phyloP scores from a whole-genome alignment of 2,329 filamentous ascomycete species.

The Pseudomassariella vexata region DNA sequence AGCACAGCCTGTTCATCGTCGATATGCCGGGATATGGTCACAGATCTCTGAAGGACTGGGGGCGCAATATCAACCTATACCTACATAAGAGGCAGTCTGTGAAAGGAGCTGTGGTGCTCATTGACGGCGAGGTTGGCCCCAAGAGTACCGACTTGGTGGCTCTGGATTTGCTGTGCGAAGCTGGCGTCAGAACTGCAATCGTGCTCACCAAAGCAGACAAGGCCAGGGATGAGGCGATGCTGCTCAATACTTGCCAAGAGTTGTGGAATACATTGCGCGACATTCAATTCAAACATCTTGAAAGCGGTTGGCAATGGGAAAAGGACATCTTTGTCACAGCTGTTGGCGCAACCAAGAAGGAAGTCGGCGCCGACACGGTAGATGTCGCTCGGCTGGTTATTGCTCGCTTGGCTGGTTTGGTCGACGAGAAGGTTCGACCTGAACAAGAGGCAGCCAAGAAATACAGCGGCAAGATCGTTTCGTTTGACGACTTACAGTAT shows the following conservation, averaged over 20 bases:
- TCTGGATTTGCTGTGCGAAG: conserved; percentile 38
- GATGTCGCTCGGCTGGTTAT: conserved; percentile 21
- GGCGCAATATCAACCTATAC: conserved; percentile 45
- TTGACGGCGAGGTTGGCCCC: conserved; percentile 47
- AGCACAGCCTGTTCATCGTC: conserved; percentile 41
- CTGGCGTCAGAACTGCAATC: conserved; percentile 39
- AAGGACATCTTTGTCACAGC: conserved; percentile 25
- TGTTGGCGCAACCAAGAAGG: conserved; percentile 17
- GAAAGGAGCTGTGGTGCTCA: conserved; percentile 45
- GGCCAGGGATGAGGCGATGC: conserved; percentile 19
- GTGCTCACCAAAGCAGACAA: conserved; percentile 56
- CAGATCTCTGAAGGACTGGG: conserved; percentile 43
- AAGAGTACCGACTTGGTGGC: conserved; percentile 42
- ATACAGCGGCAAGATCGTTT: conserved; percentile 26
- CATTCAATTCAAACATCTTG: conserved; percentile 12
- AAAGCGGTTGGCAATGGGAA: conserved; percentile 20
- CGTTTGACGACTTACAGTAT: conserved; percentile 27
- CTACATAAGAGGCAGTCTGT: conserved; percentile 39
- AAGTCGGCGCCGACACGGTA: conserved; percentile 15
- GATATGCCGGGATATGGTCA: conserved; percentile 48
- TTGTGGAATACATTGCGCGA: conserved; percentile 19
- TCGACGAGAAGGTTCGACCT: conserved; percentile 15
- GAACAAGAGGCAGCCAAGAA: conserved; percentile 26
- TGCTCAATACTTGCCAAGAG: conserved; percentile 19
- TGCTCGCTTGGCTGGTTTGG: conserved; percentile 21